A percentile compares a stretch with the other conserved stretches of the same genome.
Conservation (phyloP, 2,329 filamentous ascomycete species). For the Trichophyton verrucosum region DNA sequence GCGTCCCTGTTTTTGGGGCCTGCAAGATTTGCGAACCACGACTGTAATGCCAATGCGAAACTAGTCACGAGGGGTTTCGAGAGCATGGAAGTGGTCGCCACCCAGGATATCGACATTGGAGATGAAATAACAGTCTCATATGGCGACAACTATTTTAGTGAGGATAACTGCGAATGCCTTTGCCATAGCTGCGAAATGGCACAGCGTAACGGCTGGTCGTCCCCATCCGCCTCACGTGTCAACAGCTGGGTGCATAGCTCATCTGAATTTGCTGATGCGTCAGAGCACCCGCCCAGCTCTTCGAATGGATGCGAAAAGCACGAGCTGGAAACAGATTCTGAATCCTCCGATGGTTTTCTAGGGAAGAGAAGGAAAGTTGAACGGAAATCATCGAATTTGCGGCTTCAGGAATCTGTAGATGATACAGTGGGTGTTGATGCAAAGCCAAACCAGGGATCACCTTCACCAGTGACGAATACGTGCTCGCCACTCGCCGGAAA, state of each 20-base stretch:
- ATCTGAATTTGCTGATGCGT: neutral
- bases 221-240: conserved; percentile 13
- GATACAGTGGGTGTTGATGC: neutral
- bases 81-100: conserved; percentile 82
- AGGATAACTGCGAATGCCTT: conserved; percentile 87
- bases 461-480: neutral
- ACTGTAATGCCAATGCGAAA: conserved; percentile 83
- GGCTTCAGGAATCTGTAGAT: neutral
- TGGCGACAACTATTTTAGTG: conserved; percentile 89
- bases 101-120: conserved; percentile 66
- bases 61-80: conserved; percentile 72
- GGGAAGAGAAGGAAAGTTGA: conserved; percentile 3
- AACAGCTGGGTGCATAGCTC: neutral
- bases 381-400: neutral
- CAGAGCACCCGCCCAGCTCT: neutral
- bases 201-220: conserved; percentile 69
- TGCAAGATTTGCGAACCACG: conserved; percentile 92
- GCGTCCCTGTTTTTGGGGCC: conserved; percentile 89
- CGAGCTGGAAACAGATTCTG: neutral
- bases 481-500: neutral
- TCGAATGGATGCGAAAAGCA: neutral
- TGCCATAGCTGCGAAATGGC: conserved; percentile 73
- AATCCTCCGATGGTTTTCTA: neutral
- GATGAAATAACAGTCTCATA: conserved; percentile 97
- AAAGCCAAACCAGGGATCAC: neutral